Percentiles rank a stretch among this genome's conserved stretches.
These are phyloP conservation scores for Apiospora rasikravindrae DNA, from an alignment of 2,329 filamentous ascomycete species.

Conservation along the genomic window DNA sequence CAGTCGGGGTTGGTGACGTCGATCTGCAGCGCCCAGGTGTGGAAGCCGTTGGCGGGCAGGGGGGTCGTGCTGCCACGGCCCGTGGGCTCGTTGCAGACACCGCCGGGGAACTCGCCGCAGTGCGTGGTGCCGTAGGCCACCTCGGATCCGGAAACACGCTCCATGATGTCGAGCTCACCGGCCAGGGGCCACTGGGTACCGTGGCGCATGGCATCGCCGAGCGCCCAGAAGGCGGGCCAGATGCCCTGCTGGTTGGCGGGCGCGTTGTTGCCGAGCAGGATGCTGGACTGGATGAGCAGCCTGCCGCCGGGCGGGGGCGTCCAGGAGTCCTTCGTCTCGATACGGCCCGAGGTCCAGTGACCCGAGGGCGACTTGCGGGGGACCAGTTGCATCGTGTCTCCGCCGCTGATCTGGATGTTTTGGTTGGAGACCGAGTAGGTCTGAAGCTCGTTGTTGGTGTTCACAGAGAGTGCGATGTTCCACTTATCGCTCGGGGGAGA, in stretches of 20 bases:
- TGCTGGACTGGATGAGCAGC: constrained; percentile 50
- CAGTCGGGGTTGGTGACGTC: constrained; percentile 51
- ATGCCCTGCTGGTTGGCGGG: constrained; percentile 50
- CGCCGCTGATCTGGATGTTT: constrained; percentile 58
- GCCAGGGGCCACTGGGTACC: constrained; percentile 54
- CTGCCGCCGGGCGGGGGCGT: constrained; percentile 45
- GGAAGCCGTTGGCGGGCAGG: constrained; percentile 54
- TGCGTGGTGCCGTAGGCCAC: constrained; percentile 55
- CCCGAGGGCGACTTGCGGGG: constrained; percentile 46
- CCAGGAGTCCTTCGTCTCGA: constrained; percentile 54
- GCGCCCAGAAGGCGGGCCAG: constrained; percentile 61
- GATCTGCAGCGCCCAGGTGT: constrained; percentile 53
- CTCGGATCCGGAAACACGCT: constrained; percentile 52
- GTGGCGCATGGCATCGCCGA: constrained; percentile 52
- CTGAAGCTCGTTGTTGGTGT: constrained; percentile 56
- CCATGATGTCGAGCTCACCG: constrained; percentile 58
- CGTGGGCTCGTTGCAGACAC: constrained; percentile 53
- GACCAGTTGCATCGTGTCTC: constrained; percentile 56
- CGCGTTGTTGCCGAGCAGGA: constrained; percentile 50
- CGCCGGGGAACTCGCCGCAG: constrained; percentile 50
- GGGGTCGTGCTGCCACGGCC: constrained; percentile 43
- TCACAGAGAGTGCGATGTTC: constrained; percentile 51
- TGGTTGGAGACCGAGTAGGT: constrained; percentile 48
- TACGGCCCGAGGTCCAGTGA: constrained; percentile 55
- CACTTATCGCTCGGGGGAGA: constrained; percentile 46